phyloP scores from a whole-genome alignment of 2,329 filamentous ascomycete species.

The Fusarium poae region DNA sequence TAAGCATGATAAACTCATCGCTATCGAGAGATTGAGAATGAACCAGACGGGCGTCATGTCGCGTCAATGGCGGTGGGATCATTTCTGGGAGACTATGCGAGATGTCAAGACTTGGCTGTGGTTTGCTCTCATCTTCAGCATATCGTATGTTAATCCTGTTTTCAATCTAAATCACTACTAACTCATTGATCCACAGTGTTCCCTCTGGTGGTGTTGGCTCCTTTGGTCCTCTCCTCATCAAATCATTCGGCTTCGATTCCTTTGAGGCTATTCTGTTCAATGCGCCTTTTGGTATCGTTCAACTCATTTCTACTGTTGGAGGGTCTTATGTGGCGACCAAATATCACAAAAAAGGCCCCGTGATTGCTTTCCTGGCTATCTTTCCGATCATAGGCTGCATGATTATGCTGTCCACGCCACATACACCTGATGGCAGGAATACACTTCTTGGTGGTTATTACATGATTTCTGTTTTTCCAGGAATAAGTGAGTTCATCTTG shows the following conservation, averaged over 20 bases:
- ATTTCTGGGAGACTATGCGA: slow-evolving; percentile 55
- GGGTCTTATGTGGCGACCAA: slow-evolving; percentile 67
- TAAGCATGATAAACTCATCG: slow-evolving; percentile 68
- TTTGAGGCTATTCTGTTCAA: slow-evolving; percentile 71
- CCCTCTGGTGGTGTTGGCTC: slow-evolving; percentile 70
- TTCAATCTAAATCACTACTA: background rate
- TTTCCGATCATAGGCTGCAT: slow-evolving; percentile 62
- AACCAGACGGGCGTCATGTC: slow-evolving; percentile 62
- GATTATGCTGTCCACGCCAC: slow-evolving; percentile 65
- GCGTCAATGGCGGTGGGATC: slow-evolving; percentile 58
- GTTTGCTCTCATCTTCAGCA: slow-evolving; percentile 62
- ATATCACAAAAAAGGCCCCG: slow-evolving; percentile 69
- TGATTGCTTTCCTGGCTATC: slow-evolving; percentile 68
- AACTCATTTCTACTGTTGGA: slow-evolving; percentile 70
- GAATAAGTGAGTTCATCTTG: slow-evolving; percentile 38
- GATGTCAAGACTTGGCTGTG: slow-evolving; percentile 61
- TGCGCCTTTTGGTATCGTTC: slow-evolving; percentile 71
- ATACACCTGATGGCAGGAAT: slow-evolving; percentile 53
- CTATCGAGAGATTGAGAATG: slow-evolving; percentile 67
- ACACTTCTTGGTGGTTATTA: slow-evolving; percentile 70
- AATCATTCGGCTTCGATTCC: slow-evolving; percentile 67
- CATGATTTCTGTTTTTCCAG: slow-evolving; percentile 71
- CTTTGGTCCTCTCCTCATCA: slow-evolving; percentile 70
- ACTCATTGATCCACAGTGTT: slow-evolving; percentile 49
- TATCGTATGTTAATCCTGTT: slow-evolving; percentile 57